Conservation (phyloP, 441 rosid genomes). For the Omphalea diandra region DNA sequence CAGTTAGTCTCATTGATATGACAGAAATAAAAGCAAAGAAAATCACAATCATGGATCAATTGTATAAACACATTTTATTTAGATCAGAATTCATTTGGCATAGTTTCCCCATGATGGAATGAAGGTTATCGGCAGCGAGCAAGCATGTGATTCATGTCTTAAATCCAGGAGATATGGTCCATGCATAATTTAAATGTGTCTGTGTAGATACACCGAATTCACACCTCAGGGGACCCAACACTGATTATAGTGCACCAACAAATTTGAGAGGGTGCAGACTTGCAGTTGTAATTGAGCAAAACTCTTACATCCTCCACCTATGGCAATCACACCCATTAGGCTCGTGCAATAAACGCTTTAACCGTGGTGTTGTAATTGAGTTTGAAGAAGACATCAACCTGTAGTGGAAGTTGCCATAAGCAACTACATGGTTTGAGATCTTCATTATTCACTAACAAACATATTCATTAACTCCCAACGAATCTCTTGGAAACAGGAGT, state of each 20-base stretch:
- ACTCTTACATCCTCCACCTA: neutral
- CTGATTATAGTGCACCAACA: neutral
- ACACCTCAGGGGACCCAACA: neutral
- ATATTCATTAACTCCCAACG: too few species aligned
- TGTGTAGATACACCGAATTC: too few species aligned
- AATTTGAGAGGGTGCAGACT: neutral
- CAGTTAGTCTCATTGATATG: neutral
- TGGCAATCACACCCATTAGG: neutral
- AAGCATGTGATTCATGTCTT: slow-evolving; percentile 20
- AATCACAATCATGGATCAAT: neutral
- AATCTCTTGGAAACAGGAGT: too few species aligned
- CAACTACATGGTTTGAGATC: too few species aligned
- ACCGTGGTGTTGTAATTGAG: neutral
- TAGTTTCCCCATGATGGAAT: too few species aligned
- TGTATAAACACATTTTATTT: neutral
- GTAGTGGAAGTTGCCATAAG: too few species aligned
- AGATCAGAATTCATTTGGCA: neutral
- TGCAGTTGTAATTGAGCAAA: neutral
- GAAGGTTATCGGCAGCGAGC: slow-evolving; percentile 5
- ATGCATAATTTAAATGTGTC: neutral
- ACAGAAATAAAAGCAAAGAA: neutral
- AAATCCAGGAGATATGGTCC: slow-evolving; percentile 5
- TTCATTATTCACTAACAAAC: too few species aligned
- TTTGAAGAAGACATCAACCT: neutral
- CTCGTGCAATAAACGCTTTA: too few species aligned